A percentile compares a stretch with the other conserved stretches of the same genome.
These are phyloP conservation scores for Hypoxylon sp. DNA, from an alignment of 2,329 filamentous ascomycete genomes.

Conservation along the genomic window DNA sequence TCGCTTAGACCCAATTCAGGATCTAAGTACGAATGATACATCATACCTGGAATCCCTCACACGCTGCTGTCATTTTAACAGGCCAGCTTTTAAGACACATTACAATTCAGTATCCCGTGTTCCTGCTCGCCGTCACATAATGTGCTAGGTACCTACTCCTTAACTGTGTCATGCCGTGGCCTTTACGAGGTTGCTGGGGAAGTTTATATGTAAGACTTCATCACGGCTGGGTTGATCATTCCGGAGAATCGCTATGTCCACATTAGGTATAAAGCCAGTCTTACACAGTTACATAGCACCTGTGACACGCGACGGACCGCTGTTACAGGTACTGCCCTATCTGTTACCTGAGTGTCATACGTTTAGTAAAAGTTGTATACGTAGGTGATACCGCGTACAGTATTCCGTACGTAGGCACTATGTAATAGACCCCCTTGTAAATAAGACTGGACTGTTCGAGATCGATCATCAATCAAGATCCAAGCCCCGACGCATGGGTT, in stretches of 20 bases:
- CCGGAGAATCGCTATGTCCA: conserved; percentile 29
- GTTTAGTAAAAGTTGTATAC: conserved; percentile 8
- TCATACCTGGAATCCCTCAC: conserved; percentile 31
- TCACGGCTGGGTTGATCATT: conserved; percentile 11
- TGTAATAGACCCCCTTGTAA: conserved; percentile 26
- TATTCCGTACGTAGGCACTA: conserved; percentile 13
- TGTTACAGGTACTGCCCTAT: conserved; percentile 21
- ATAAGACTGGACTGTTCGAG: conserved; percentile 39
- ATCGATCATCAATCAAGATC: conserved; percentile 45
- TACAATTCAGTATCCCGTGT: conserved; percentile 28
- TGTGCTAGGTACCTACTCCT: not conserved
- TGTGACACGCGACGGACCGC: conserved; percentile 20
- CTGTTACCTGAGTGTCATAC: conserved; percentile 25
- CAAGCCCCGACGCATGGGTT: conserved; percentile 26
- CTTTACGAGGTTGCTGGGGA: conserved; percentile 10
- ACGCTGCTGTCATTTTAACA: conserved; percentile 12
- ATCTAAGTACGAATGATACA: conserved; percentile 36
- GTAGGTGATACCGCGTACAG: conserved; percentile 20
- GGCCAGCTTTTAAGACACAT: conserved; percentile 17
- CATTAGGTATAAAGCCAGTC: conserved; percentile 4
- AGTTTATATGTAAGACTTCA: conserved; percentile 17
- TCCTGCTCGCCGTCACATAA: conserved; percentile 10
- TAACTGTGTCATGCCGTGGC: conserved; percentile 14
- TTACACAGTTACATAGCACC: conserved; percentile 18
- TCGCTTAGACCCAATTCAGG: conserved; percentile 36